Percentiles rank a stretch among this genome's conserved stretches.
These are phyloP conservation scores for Xylariaceae sp. DNA, from an alignment of 2,329 filamentous ascomycete species.

Conservation along the genomic window DNA sequence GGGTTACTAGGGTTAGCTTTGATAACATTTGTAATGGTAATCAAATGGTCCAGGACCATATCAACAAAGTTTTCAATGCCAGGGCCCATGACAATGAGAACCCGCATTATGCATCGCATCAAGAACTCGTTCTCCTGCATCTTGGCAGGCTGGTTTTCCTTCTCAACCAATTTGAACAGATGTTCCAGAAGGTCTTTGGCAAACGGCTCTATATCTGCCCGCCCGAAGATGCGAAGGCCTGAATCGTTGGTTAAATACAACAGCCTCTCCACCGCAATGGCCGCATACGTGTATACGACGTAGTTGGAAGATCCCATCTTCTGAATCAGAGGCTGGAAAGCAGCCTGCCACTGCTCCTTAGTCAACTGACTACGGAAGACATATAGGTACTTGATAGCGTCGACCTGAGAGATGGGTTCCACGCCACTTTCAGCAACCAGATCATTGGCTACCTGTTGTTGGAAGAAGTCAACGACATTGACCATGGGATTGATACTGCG, in stretches of 20 bases:
- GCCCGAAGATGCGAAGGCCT: slow-evolving; percentile 74
- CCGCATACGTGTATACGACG: slow-evolving; percentile 95
- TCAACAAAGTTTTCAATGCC: slow-evolving; percentile 71
- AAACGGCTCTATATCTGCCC: slow-evolving; percentile 72
- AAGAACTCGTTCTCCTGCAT: slow-evolving; percentile 98
- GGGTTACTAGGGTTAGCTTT: slow-evolving; percentile 95
- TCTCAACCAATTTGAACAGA: slow-evolving; percentile 86
- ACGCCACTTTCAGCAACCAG: slow-evolving; percentile 65
- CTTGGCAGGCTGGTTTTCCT: slow-evolving; percentile 79
- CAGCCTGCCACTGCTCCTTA: slow-evolving; percentile 85
- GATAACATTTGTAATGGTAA: slow-evolving; percentile 88
- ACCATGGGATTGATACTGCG: slow-evolving; percentile 84
- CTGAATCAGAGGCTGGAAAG: slow-evolving; percentile 84
- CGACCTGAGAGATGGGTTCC: slow-evolving; percentile 88
- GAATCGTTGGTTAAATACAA: slow-evolving; percentile 76
- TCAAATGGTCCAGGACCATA: slow-evolving; percentile 74
- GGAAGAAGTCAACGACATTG: slow-evolving; percentile 91
- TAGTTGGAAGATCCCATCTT: slow-evolving; percentile 89
- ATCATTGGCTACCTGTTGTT: slow-evolving; percentile 86
- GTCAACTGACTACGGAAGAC: slow-evolving; percentile 93
- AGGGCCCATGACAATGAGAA: slow-evolving; percentile 89
- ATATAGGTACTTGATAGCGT: slow-evolving; percentile 97
- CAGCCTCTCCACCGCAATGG: slow-evolving; percentile 92
- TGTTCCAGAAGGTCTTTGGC: slow-evolving; percentile 85
- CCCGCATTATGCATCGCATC: slow-evolving; percentile 98